phyloP scores from a whole-genome alignment of 768 basidiomycete species.

The Sarcodon aspratus region DNA sequence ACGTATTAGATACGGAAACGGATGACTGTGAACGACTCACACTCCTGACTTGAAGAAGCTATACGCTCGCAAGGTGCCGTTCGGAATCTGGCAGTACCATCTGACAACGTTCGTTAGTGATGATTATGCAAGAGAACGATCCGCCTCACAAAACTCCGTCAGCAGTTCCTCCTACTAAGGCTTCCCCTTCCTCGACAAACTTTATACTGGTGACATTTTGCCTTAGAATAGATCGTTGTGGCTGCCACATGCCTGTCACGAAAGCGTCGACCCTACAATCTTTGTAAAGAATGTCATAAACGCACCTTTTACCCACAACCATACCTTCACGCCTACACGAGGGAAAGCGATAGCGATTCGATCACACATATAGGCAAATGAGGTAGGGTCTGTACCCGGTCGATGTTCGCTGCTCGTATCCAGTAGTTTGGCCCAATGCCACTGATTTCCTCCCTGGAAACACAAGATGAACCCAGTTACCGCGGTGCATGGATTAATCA shows the following conservation, averaged over 20 bases:
- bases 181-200: conserved; percentile 53
- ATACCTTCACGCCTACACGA: conserved; percentile 49
- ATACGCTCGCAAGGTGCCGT: conserved; percentile 51
- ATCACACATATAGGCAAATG: conserved; percentile 45
- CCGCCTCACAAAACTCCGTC: conserved; percentile 53
- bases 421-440: conserved; percentile 46
- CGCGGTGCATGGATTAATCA: background rate
- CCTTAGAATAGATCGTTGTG: conserved; percentile 51
- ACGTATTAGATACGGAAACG: background rate
- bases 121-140: background rate
- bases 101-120: conserved; percentile 19
- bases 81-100: conserved; percentile 60
- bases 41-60: conserved; percentile 48
- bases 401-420: conserved; percentile 30
- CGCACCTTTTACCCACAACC: conserved; percentile 48
- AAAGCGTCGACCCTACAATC: conserved; percentile 1
- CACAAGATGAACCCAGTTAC: conserved; percentile 1
- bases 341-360: conserved; percentile 54
- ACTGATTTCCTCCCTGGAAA: conserved; percentile 34
- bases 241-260: conserved; percentile 45
- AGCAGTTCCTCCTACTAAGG: conserved; percentile 55
- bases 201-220: conserved; percentile 53
- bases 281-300: background rate
- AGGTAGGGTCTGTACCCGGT: conserved; percentile 26
- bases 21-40: conserved; percentile 23